Percentiles rank a stretch among this genome's conserved stretches.
Evolutionary conservation across 768 basidiomycete genomes (phyloP).

Genomic region (Amanita muscaria): DNA sequence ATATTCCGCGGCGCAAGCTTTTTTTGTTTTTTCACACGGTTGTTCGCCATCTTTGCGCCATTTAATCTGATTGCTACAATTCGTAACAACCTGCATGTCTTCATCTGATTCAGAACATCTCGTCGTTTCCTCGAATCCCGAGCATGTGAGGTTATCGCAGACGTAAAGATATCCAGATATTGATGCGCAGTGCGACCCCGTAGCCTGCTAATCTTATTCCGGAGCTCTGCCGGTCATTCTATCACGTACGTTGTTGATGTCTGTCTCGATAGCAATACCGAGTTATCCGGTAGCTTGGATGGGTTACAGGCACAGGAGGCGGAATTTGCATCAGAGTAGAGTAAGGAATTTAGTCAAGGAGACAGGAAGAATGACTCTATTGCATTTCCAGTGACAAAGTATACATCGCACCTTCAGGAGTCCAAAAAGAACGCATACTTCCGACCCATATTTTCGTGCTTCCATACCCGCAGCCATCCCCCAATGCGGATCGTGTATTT

Average conservation of each 20-base stretch:
- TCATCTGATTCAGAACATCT: slow-evolving; percentile 34
- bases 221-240: slow-evolving; percentile 77
- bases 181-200: neutral
- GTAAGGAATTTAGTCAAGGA: slow-evolving; percentile 29
- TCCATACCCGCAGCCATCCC: slow-evolving; percentile 63
- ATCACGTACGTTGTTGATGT: too few relatives aligned
- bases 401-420: slow-evolving; percentile 82
- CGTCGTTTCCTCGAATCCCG: slow-evolving; percentile 50
- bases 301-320: slow-evolving; percentile 88
- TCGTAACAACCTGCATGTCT: slow-evolving; percentile 13
- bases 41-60: neutral
- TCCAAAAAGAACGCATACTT: slow-evolving; percentile 83
- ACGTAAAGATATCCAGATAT: slow-evolving; percentile 6
- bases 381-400: slow-evolving; percentile 52
- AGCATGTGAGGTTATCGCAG: slow-evolving; percentile 38
- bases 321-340: slow-evolving; percentile 68
- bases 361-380: neutral
- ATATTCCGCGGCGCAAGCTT: too few relatives aligned
- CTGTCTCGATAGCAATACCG: slow-evolving; percentile 9
- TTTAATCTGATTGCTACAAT: neutral
- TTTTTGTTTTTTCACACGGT: neutral
- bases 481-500: slow-evolving; percentile 64
- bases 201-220: slow-evolving; percentile 91
- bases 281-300: slow-evolving; percentile 47
- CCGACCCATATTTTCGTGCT: slow-evolving; percentile 84